Evolutionary conservation across 805 yeast genomes (phyloP), one percentile per base, ranked within the genome.

Genomic region (Yarrowia porcina): DNA sequence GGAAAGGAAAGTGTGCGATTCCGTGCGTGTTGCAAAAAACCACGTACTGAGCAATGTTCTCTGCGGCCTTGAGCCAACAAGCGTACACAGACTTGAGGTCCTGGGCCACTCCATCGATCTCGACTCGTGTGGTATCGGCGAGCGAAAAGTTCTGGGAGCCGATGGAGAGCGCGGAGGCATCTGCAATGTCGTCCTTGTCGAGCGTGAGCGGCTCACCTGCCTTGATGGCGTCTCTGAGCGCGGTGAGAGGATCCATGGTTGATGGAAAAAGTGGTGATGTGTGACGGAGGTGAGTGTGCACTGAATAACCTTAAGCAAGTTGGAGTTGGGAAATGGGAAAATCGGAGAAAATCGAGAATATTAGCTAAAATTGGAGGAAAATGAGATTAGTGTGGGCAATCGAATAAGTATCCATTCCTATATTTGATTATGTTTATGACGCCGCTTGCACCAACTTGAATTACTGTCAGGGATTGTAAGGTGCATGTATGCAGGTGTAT

Each of bases 31-130:
- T 87, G 66, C 97, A 89, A 38, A 83, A 85, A 11, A 85, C 81
- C 65, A 90, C 82, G 72, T 93, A 92, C 62, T 90, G 96, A 12
- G 97, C 87, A 47, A 91, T 87, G 39, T 86, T 82, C 27, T 88
- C 79, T 62, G 88, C 89, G 64, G 82, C 84, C 66, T 85, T 84
- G 27, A 85, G 66, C 94, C 96, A 93, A 67, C 94, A 88, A 69
- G 89, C 90, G 38, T 83, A 79, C 2, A 88, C 83, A 0, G 89
- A 83, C 65, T 83, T 78, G 63, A 90, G 76, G 15, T 80, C 39
- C 49, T 56, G 61, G 4, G 44, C n/a, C 18, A 32, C 52, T 32
- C 61, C 44, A 49, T 61, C 38, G 10, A 56, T 56, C 27, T 27
- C 49, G 27, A 56, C 61, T 15, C 49, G 49, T 12, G 61, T 56